Percentiles rank a stretch among this genome's conserved stretches.
phyloP scores from a whole-genome alignment of 257 asterid genomes.

The Fraxinus excelsior region DNA sequence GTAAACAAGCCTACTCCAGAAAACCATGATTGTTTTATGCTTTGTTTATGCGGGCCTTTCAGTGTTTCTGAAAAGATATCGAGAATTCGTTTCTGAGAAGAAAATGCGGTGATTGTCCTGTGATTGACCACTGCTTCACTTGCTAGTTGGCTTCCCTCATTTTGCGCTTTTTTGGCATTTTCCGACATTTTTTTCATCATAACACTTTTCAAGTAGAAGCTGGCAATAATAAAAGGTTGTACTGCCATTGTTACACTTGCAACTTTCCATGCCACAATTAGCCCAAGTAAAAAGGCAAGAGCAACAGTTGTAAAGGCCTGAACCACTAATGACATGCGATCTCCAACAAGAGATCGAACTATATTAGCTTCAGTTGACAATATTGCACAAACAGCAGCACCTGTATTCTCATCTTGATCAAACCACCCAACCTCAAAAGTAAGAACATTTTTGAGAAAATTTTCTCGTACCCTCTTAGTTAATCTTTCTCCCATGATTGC shows the following conservation, averaged over 20 bases:
- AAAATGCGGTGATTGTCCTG: slow-evolving; percentile 71
- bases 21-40: slow-evolving; percentile 64
- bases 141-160: slow-evolving; percentile 72
- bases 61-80: slow-evolving; percentile 45
- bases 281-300: slow-evolving; percentile 53
- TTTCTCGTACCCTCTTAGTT: slow-evolving; percentile 62
- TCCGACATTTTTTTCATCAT: slow-evolving; percentile 62
- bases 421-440: slow-evolving; percentile 78
- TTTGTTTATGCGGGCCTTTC: slow-evolving; percentile 46
- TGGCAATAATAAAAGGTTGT: slow-evolving; percentile 58
- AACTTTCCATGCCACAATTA: slow-evolving; percentile 65
- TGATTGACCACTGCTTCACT: slow-evolving; percentile 77
- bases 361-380: slow-evolving; percentile 59
- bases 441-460: slow-evolving; percentile 44
- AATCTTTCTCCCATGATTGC: slow-evolving; percentile 67
- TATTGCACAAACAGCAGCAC: slow-evolving; percentile 61
- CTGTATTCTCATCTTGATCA: slow-evolving; percentile 60
- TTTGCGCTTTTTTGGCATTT: slow-evolving; percentile 61
- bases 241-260: slow-evolving; percentile 63
- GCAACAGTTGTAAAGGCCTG: slow-evolving; percentile 58
- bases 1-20: slow-evolving; percentile 56
- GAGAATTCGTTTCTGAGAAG: slow-evolving; percentile 61
- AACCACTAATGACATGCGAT: slow-evolving; percentile 56
- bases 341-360: slow-evolving; percentile 67
- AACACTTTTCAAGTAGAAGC: slow-evolving; percentile 62